These are phyloP conservation scores for Fraxinus angustifolia DNA, from an alignment of 305 asterid genomes.

Conservation along the genomic window DNA sequence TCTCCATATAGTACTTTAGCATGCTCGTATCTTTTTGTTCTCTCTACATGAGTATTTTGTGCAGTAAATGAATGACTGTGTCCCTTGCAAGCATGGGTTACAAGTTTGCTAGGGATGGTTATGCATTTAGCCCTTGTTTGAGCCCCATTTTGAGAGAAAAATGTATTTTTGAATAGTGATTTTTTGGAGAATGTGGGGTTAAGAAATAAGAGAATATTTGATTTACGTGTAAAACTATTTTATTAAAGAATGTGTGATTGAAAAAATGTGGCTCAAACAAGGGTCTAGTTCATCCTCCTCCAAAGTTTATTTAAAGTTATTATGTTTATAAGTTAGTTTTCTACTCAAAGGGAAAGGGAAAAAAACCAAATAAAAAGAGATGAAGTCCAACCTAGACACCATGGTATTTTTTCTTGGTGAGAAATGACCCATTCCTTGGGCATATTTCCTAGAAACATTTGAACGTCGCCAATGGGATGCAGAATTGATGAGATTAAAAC, in stretches of 20 bases:
- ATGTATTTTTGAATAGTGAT: neutral
- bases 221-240: neutral
- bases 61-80: neutral
- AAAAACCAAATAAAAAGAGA: neutral
- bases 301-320: neutral
- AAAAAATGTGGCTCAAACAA: too few relatives aligned
- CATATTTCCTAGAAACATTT: neutral
- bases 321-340: neutral
- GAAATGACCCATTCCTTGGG: constrained; percentile 5
- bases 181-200: neutral
- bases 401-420: neutral
- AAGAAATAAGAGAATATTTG: neutral
- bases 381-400: neutral
- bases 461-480: neutral
- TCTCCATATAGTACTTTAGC: neutral
- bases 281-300: neutral
- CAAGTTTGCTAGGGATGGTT: neutral
- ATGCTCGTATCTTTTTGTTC: neutral
- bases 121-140: neutral
- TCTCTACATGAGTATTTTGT: neutral
- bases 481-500: constrained; percentile 2
- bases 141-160: neutral
- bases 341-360: neutral
- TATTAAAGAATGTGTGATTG: neutral
- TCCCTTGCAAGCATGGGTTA: neutral